Evolutionary conservation across 768 basidiomycete species (phyloP).

Genomic region (Chiua virens): DNA sequence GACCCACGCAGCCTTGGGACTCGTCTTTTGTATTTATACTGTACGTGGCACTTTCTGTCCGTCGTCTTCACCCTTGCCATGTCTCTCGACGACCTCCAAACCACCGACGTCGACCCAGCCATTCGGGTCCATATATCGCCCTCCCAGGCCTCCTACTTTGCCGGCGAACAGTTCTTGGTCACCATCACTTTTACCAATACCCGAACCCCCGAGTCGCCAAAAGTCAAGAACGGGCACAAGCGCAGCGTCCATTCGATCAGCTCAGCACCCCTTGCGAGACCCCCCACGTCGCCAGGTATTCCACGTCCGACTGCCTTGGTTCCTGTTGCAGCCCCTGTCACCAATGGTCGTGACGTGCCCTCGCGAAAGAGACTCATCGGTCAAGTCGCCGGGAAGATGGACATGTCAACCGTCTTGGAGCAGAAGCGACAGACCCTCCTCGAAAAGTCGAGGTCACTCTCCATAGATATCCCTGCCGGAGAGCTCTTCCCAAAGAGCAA

Average conservation of each 20-base stretch:
- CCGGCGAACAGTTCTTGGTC: constrained; percentile 85
- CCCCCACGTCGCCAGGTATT: constrained; percentile 79
- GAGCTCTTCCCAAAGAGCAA: constrained; percentile 39
- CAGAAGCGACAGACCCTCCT: constrained; percentile 53
- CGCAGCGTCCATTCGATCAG: constrained; percentile 80
- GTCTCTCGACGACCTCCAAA: constrained; percentile 17
- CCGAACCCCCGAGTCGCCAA: constrained; percentile 47
- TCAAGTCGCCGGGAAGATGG: constrained; percentile 33
- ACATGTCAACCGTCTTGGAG: constrained; percentile 50
- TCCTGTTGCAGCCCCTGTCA: constrained; percentile 18
- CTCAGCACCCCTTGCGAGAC: constrained; percentile 76
- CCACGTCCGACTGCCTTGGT: constrained; percentile 39
- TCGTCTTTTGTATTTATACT: constrained; percentile 5
- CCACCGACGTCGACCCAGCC: constrained; percentile 40
- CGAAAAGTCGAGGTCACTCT: constrained; percentile 56
- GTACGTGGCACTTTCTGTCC: not conserved
- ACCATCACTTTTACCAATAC: constrained; percentile 88
- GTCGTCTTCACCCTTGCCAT: constrained; percentile 1
- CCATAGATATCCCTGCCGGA: constrained; percentile 57
- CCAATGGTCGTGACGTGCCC: constrained; percentile 32
- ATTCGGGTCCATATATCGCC: constrained; percentile 76
- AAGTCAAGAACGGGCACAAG: constrained; percentile 49
- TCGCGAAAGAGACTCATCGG: constrained; percentile 60
- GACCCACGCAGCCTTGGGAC: constrained; percentile 13
- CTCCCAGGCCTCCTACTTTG: constrained; percentile 87